Evolutionary conservation across 345 rosid species (phyloP), one percentile per base, ranked within the genome.

Genomic region (Rhizophora apiculata): DNA sequence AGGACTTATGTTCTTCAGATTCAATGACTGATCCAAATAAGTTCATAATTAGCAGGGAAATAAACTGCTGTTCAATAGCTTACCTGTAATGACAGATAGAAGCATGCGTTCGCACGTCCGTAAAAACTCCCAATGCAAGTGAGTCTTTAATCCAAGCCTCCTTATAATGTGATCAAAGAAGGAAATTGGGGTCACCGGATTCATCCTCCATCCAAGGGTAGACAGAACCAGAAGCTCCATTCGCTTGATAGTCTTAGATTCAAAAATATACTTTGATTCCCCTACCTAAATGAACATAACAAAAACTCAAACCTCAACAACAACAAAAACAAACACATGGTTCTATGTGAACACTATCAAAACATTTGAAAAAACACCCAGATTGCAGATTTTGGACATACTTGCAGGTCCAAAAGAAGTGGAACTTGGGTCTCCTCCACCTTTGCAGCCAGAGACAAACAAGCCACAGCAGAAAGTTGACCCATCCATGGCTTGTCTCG

Each of bases 221-320:
- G 98, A 86, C 37, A 93, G 83, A 79, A 91, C 75, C 81, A 89
- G 76, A 76, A 93, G 89, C 85, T 91, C 97, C 98, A 94, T 94
- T 82, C 89, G 87, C 77, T 89, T 92, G 19, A 94, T 82, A 21
- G 96, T 91, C 79, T 88, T 89, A 43, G 96, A 84, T 73, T 89
- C 96, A 69, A 94, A 93, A 24, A 89, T 79, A 72, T 77, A 87
- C 62, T 82, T 85, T 21, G 96, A 82, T 57, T 87, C 89, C 75
- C 82, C 93, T 72, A 87, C 97, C 97, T 93, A 78, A 63, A 59
- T 68, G 51, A 63, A 67, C 39, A 57, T 20, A 43, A 54, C 29
- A 63, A 26, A 29, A 36, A 68, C 67, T 62, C 31, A 73, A 63
- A 72, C 69, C 21, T 46, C 54, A 55, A 18, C 43, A 66, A 67